Percentiles rank a stretch among this genome's conserved stretches.
Conservation (phyloP, 441 rosid genomes). For the Isatis lusitanica region DNA sequence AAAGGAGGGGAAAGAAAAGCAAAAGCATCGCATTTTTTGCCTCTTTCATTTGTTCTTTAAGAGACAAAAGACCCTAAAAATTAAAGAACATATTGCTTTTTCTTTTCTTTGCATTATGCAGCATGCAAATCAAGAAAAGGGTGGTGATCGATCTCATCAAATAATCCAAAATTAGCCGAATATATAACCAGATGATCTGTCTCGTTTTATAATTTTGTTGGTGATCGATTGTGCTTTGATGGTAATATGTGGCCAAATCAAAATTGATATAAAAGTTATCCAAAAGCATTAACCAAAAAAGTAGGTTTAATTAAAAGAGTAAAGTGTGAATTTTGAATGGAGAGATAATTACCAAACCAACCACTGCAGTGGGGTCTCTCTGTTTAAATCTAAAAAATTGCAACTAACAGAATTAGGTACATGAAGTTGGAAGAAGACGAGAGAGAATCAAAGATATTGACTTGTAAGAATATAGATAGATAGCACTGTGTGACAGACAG, state of each 20-base stretch:
- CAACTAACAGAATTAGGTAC: constrained; percentile 25
- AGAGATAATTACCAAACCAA: constrained; percentile 36
- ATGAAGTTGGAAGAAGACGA: constrained; percentile 5
- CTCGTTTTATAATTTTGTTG: not conserved
- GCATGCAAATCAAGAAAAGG: constrained; percentile 32
- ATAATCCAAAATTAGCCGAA: not conserved
- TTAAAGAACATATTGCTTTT: constrained; percentile 35
- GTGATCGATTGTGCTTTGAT: not conserved
- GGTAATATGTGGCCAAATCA: constrained; percentile 1
- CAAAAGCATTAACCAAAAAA: constrained; percentile 8
- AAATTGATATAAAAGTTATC: constrained; percentile 15
- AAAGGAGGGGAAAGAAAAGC: constrained; percentile 34
- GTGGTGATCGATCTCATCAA: constrained; percentile 18
- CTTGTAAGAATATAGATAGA: not conserved
- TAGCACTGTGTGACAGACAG: constrained; percentile 9
- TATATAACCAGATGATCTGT: not conserved
- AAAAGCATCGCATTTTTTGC: constrained; percentile 34
- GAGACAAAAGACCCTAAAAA: constrained; percentile 32
- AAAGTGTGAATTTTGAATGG: constrained; percentile 21
- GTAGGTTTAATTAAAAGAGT: constrained; percentile 21
- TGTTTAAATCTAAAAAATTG: constrained; percentile 7
- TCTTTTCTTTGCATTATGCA: constrained; percentile 26
- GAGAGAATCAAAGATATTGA: constrained; percentile 20
- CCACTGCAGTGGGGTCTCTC: constrained; percentile 31
- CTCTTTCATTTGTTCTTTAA: constrained; percentile 36